Evolutionary conservation across 441 rosid species (phyloP), one percentile per base, ranked within the genome.

Genomic region (Populus tomentosa): DNA sequence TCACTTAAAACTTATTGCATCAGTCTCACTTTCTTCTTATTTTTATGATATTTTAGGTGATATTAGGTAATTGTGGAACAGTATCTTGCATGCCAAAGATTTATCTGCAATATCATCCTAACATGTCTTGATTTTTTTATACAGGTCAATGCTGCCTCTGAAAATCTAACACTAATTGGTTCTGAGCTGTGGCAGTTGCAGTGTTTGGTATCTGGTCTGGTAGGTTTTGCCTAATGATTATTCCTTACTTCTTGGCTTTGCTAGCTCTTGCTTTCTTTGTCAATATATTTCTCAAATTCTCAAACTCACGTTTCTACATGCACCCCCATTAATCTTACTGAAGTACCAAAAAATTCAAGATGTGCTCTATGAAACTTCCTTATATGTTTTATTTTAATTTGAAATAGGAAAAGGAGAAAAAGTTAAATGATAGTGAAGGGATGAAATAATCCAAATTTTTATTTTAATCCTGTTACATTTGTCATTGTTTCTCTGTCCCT

Each of bases 101-200:
- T 24, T 71, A 18, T 24, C 62, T 65, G 46, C 23, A 67, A 62
- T 14, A 69, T 75, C 59, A 73, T 79, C 71, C 71, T 75, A 62
- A 59, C 71, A 67, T 69, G 28, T 70, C 61, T 26, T 14, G 36
- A 20, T 79, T 4, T 77, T 70, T 65, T 82, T 71, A 75, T 69
- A 82, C 94, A 96, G 99, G 93, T 94, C 67, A 84, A 84, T 81
- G 84, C 82, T 68, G 90, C 97, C 82, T 79, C 83, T 80, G 87
- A 82, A 59, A 90, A 88, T 90, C 85, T 96, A 76, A 82, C 86
- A 65, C 87, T 85, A 50, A 87, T 94, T 78, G 92, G 89, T 78
- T 78, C 82, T 80, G 91, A 89, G 65, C 81, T 96, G 86, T 86
- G 83, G 38, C 84, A 88, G 53, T 81, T 96, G 89, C 96, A 91